Evolutionary conservation across 257 asterid genomes (phyloP).

Genomic region (Primulina huaijiensis): DNA sequence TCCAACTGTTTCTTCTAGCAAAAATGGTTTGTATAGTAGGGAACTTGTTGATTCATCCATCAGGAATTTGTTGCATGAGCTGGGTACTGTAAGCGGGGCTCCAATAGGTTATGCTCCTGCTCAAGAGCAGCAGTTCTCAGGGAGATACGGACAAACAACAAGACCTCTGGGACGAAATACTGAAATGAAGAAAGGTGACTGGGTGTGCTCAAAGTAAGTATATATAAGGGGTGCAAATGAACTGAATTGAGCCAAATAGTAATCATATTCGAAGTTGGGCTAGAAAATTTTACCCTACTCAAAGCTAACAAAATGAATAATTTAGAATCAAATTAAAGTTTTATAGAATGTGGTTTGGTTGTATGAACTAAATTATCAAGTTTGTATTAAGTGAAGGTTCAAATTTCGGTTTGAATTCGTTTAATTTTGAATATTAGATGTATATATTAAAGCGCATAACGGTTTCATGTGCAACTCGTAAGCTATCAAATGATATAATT

Average conservation of each 20-base stretch:
- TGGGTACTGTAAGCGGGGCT: constrained; percentile 49
- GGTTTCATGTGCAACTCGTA: background rate
- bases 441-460: background rate
- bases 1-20: constrained; percentile 49
- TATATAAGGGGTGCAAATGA: constrained; percentile 1
- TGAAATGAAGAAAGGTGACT: constrained; percentile 94
- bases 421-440: too few relatives aligned
- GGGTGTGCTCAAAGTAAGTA: constrained; percentile 89
- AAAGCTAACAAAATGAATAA: background rate
- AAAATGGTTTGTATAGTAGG: constrained; percentile 58
- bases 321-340: too few relatives aligned
- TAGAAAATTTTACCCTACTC: background rate
- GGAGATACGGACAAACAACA: constrained; percentile 35
- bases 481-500: background rate
- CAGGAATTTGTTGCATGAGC: constrained; percentile 62
- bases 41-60: constrained; percentile 78
- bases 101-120: constrained; percentile 35
- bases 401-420: background rate
- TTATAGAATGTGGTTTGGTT: background rate
- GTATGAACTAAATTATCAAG: background rate
- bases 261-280: background rate
- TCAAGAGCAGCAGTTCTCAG: constrained; percentile 41
- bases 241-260: background rate
- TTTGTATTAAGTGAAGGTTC: background rate
- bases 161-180: constrained; percentile 57